Percentiles rank a stretch among this genome's conserved stretches.
phyloP scores from a whole-genome alignment of 2,329 filamentous ascomycete genomes.

The Epicoccum sorghinum region DNA sequence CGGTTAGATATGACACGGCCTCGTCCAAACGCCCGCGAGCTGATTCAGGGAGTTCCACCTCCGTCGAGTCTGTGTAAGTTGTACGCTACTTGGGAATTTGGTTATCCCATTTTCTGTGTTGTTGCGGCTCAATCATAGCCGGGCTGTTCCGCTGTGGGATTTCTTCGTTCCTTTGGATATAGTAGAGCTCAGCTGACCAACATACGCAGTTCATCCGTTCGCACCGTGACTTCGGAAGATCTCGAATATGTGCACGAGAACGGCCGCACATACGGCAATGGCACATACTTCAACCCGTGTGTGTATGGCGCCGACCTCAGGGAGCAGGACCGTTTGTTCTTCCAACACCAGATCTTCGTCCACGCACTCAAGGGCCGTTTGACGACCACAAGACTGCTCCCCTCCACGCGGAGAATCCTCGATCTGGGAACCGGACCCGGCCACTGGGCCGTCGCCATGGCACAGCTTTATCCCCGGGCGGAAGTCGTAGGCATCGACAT shows the following conservation, averaged over 20 bases:
- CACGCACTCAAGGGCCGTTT: conserved; percentile 43
- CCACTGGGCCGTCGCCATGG: conserved; percentile 58
- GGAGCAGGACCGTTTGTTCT: conserved; percentile 67
- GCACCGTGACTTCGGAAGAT: conserved; percentile 51
- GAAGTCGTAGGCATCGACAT: conserved; percentile 59
- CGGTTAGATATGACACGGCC: conserved; percentile 44
- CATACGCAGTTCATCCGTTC: conserved; percentile 40
- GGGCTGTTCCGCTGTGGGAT: background rate
- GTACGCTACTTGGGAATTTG: background rate
- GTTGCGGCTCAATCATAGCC: background rate
- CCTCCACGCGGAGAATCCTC: conserved; percentile 38
- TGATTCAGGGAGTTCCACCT: conserved; percentile 42
- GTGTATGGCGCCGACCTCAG: conserved; percentile 56
- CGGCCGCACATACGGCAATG: conserved; percentile 66
- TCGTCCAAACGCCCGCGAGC: conserved; percentile 41
- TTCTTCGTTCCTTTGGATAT: background rate
- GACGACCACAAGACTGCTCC: conserved; percentile 42
- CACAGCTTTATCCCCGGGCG: conserved; percentile 50
- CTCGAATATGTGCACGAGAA: conserved; percentile 66
- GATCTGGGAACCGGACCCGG: conserved; percentile 57
- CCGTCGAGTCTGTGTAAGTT: conserved; percentile 43
- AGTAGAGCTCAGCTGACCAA: background rate
- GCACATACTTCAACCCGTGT: conserved; percentile 69
- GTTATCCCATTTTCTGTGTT: background rate
- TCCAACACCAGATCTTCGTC: conserved; percentile 68